Conservation (phyloP, 495 filamentous ascomycete genomes). For the Wilcoxina mikolae region DNA sequence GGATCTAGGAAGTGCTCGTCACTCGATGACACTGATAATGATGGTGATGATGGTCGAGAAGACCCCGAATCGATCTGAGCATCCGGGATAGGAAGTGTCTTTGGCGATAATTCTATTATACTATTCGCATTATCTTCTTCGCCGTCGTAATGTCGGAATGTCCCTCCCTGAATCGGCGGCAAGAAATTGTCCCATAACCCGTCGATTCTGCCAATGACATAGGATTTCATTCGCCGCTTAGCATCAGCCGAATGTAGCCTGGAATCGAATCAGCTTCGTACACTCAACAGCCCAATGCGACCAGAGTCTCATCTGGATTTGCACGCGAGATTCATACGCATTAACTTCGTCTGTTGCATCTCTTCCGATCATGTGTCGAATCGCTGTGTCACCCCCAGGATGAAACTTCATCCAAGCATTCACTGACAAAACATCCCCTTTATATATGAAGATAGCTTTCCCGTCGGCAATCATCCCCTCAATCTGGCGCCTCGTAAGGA, state of each 20-base stretch:
- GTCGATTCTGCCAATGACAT: constrained; percentile 70
- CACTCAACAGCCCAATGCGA: background rate
- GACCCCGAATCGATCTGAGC: constrained; percentile 12
- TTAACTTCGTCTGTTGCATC: constrained; percentile 95
- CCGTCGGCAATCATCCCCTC: constrained; percentile 81
- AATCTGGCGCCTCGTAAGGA: constrained; percentile 58
- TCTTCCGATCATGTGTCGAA: constrained; percentile 86
- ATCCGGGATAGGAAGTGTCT: background rate
- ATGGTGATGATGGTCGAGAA: constrained; percentile 21
- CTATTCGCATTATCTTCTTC: constrained; percentile 12
- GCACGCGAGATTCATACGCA: constrained; percentile 51
- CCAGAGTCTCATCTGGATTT: background rate
- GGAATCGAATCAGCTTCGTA: constrained; percentile 6
- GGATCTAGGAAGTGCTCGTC: constrained; percentile 25
- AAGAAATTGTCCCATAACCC: constrained; percentile 77
- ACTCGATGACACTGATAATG: constrained; percentile 29
- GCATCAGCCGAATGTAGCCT: constrained; percentile 79
- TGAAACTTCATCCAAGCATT: constrained; percentile 82
- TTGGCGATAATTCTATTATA: too few species aligned
- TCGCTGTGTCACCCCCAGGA: constrained; percentile 83
- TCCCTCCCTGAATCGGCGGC: constrained; percentile 85
- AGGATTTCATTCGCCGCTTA: constrained; percentile 58
- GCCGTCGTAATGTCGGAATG: constrained; percentile 48
- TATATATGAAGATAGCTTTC: constrained; percentile 63
- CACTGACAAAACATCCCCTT: constrained; percentile 66